Percentiles rank a stretch among this genome's conserved stretches.
These are phyloP conservation scores for Gossypium bickii DNA, from an alignment of 345 rosid species.

Conservation along the genomic window DNA sequence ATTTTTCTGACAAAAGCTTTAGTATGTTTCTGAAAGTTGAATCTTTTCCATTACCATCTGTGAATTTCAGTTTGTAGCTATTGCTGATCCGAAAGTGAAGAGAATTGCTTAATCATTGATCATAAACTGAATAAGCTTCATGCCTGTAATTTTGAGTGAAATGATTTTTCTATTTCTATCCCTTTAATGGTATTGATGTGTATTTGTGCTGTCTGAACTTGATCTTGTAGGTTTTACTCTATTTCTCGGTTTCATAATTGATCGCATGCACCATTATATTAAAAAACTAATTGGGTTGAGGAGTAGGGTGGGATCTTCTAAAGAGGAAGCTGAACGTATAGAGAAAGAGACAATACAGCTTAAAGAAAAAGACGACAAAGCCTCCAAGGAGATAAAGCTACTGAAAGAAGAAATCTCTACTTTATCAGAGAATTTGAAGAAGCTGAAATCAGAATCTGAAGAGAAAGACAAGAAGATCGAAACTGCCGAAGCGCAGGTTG, in stretches of 20 bases:
- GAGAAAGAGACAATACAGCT: slow-evolving; percentile 51
- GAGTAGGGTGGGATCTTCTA: slow-evolving; percentile 53
- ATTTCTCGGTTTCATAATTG: slow-evolving; percentile 83
- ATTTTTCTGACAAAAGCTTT: background rate
- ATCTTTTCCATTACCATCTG: slow-evolving; percentile 1
- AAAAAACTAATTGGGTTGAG: slow-evolving; percentile 57
- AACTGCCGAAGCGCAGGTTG: slow-evolving; percentile 78
- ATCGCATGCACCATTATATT: slow-evolving; percentile 78
- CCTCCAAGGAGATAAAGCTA: slow-evolving; percentile 48
- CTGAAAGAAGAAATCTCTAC: slow-evolving; percentile 45
- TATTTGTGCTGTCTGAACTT: slow-evolving; percentile 18
- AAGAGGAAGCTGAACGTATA: slow-evolving; percentile 59
- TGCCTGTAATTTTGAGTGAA: background rate
- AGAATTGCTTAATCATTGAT: background rate
- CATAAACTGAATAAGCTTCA: background rate
- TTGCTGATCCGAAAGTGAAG: background rate
- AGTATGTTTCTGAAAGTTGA: background rate
- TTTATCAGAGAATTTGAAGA: slow-evolving; percentile 52
- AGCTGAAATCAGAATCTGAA: slow-evolving; percentile 56
- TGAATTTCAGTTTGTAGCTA: background rate
- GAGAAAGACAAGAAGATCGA: slow-evolving; percentile 66
- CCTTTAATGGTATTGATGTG: background rate
- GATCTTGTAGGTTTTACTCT: slow-evolving; percentile 71
- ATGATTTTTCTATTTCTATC: background rate
- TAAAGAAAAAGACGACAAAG: slow-evolving; percentile 65